Evolutionary conservation across 306 rosid species (phyloP), one percentile per base, ranked within the genome.

Genomic region (Chamaecrista fasciculata): DNA sequence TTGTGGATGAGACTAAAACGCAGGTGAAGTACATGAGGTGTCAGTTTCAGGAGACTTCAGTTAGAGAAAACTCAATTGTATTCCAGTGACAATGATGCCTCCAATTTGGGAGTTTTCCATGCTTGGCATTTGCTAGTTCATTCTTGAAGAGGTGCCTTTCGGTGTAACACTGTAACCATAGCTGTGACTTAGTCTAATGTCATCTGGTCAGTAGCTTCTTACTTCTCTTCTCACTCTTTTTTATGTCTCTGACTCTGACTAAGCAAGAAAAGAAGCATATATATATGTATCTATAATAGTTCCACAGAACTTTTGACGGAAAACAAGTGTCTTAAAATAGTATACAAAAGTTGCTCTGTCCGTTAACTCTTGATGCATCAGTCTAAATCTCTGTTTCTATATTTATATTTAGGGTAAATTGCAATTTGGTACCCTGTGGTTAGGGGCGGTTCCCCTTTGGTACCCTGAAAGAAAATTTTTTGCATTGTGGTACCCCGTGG

Each of bases 21-120:
- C 85, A 77, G 72, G 60, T 71, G 4, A 89, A 89, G 83, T 89
- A 42, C 59, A 77, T 85, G 79, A 86, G 85, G 80, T 81, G 82
- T 11, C 88, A 78, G 56, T 70, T 73, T 76, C 80, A 75, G 29
- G 89, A 71, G 73, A 83, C 62, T 33, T 72, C 88, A 56, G 44
- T 64, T 57, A 73, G 76, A 44, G 86, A 79, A 53, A 76, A 58
- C 65, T 75, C 81, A 10, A 56, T 73, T 11, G 26, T 63, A 5
- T 73, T 79, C 74, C 59, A 46, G 72, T 65, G 75, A 33, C 14
- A 76, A 25, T 82, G 84, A 72, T 69, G n/a, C n/a, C n/a, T n/a
- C n/a, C n/a, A n/a, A n/a, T n/a, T n/a, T n/a, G n/a, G 4, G 46
- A 39, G 37, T 40, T 63, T 63, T 48, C 58, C 63, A 37, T 48